Evolutionary conservation across 345 rosid species (phyloP).

Genomic region (Moricandia moricandioides): DNA sequence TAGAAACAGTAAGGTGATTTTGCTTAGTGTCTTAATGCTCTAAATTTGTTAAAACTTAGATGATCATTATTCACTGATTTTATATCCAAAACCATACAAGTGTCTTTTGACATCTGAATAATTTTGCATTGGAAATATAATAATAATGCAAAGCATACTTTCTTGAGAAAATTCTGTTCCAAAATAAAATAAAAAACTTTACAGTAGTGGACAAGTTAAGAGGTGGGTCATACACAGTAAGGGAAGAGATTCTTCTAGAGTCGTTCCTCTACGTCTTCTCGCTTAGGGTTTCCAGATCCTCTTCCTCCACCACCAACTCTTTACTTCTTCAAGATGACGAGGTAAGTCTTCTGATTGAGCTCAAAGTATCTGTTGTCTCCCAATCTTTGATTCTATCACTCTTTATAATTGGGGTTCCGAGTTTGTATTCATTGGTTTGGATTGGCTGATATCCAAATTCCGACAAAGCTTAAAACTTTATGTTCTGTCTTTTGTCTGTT

Average conservation of each 20-base stretch:
- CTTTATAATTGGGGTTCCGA: no score
- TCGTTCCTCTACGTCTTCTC: constrained; percentile 17
- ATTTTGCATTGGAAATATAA: neutral
- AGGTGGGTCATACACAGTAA: constrained; percentile 25
- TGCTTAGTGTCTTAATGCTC: no score
- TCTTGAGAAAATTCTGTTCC: neutral
- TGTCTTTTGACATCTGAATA: neutral
- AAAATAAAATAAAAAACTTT: neutral
- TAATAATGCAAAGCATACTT: neutral
- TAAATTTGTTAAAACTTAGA: no score
- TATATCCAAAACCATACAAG: neutral
- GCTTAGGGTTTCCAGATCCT: constrained; percentile 17
- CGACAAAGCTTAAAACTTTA: neutral
- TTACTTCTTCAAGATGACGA: neutral
- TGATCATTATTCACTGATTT: neutral
- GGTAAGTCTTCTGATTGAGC: constrained; percentile 16
- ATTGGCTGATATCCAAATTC: neutral
- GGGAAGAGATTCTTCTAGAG: neutral
- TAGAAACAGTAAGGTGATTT: no score
- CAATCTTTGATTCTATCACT: no score
- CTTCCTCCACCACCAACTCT: neutral
- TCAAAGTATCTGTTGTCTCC: constrained; percentile 1
- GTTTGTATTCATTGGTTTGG: neutral
- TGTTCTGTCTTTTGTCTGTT: neutral
- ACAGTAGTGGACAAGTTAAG: neutral